Base-by-base conservation (phyloP, 2,329 filamentous ascomycete genomes). In the Hypoxylon sp. region DNA sequence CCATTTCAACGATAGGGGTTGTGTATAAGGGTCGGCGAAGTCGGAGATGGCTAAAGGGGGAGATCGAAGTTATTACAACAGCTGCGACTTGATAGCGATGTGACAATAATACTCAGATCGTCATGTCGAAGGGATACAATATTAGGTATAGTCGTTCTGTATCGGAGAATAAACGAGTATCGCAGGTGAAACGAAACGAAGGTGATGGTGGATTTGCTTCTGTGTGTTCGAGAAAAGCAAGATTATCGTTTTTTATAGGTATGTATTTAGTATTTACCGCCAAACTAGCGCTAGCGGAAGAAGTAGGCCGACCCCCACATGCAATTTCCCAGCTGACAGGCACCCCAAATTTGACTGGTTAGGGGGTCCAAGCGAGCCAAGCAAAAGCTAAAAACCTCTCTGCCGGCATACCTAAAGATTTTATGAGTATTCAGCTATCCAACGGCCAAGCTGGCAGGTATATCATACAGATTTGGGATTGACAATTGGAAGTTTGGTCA, bases 1-100 rank as follows among this genome's bases (percentile, higher is more conserved):
- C 85, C 87, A 90, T 90, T 66, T 74, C 84, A 75, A 71, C 73
- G 66, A 66, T 51, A 56, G 26, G 48, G 56, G 6, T 30, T 41
- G 19, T 39, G 4, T 15, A 6, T 19, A 22, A 19, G 6, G 10
- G 20, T 22, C n/a, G 24, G 22, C 11, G 43, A 1, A 51, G 44
- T 20, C 2, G 22, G 4, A 28, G 34, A 57, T 43, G 51, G 51
- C 30, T 55, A 1, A 17, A 52, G 22, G 41, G 11, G 17, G 47
- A 44, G 17, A 30, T 41, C 7, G 19, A 41, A 6, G 13, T 47
- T 37, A 37, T 37, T 4, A 37, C 32, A 5, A n/a, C 15, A 37
- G 32, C 13, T 37, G 30, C 32, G 32, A n/a, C 32, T 37, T 6
- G 32, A 37, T 4, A 26, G 15, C 32, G 28, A 47, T 52, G n/a